A percentile compares a stretch with the other conserved stretches of the same genome.
phyloP scores from a whole-genome alignment of 2,329 filamentous ascomycete species.

The Pseudogymnoascus sp. region DNA sequence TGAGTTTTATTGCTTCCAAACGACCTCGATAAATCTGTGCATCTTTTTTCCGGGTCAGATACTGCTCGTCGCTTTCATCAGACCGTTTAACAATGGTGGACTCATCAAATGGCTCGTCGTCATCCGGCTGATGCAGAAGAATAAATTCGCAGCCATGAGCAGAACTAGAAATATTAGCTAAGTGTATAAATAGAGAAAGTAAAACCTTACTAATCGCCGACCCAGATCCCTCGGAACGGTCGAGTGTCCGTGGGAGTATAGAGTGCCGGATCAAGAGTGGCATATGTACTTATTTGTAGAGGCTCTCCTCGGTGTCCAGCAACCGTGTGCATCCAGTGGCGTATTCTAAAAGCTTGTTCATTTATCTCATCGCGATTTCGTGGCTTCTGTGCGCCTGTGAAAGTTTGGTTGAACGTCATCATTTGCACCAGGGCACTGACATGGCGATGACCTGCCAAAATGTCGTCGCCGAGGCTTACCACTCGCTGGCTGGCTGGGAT shows the following conservation, averaged over 20 bases:
- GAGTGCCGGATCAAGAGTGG: constrained; percentile 64
- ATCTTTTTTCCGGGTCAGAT: constrained; percentile 39
- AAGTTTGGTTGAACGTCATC: neutral
- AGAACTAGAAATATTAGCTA: constrained; percentile 61
- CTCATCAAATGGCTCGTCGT: constrained; percentile 36
- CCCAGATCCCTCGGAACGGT: constrained; percentile 86
- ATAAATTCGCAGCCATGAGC: constrained; percentile 86
- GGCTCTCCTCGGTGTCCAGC: constrained; percentile 36
- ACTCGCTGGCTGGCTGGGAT: constrained; percentile 53
- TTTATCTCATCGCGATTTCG: constrained; percentile 53
- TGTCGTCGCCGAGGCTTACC: constrained; percentile 43
- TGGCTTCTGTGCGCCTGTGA: constrained; percentile 37
- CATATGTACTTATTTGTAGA: constrained; percentile 57
- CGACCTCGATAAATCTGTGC: constrained; percentile 56
- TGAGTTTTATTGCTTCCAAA: constrained; percentile 82
- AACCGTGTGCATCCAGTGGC: constrained; percentile 68
- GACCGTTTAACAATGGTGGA: constrained; percentile 36
- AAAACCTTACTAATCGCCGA: constrained; percentile 38
- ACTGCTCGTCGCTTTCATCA: constrained; percentile 42
- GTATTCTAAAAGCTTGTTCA: constrained; percentile 65
- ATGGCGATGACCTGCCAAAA: constrained; percentile 33
- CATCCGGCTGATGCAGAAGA: constrained; percentile 68
- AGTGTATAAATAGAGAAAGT: neutral
- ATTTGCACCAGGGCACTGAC: neutral
- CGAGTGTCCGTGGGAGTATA: constrained; percentile 77